phyloP scores from a whole-genome alignment of 352 stramenopile genomes.

The Phytophthora citricola region DNA sequence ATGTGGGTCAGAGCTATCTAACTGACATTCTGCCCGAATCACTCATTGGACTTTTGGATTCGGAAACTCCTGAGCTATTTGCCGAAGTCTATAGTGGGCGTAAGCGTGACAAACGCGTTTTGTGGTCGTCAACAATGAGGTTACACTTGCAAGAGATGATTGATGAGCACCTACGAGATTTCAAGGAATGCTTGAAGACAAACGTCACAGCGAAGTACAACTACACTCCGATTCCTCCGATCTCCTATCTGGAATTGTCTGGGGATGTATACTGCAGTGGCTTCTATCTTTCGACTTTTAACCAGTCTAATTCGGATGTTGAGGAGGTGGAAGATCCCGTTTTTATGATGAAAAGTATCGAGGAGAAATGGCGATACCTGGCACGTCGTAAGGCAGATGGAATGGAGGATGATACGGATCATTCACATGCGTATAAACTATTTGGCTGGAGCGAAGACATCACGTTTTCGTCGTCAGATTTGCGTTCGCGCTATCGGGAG shows the following conservation, averaged over 20 bases:
- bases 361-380: slow-evolving; percentile 79
- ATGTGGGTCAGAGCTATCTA: slow-evolving; percentile 67
- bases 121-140: slow-evolving; percentile 79
- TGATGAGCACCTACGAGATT: slow-evolving; percentile 74
- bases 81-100: slow-evolving; percentile 68
- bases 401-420: slow-evolving; percentile 49
- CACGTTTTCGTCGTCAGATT: slow-evolving; percentile 51
- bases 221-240: slow-evolving; percentile 71
- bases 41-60: slow-evolving; percentile 73
- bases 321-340: slow-evolving; percentile 80
- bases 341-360: slow-evolving; percentile 77
- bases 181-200: slow-evolving; percentile 61
- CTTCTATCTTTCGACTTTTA: slow-evolving; percentile 77
- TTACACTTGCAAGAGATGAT: slow-evolving; percentile 78
- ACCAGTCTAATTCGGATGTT: slow-evolving; percentile 54
- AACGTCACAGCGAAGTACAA: slow-evolving; percentile 63
- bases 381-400: slow-evolving; percentile 52
- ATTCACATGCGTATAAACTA: slow-evolving; percentile 61
- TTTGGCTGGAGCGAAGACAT: slow-evolving; percentile 71
- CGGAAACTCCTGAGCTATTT: slow-evolving; percentile 66
- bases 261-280: slow-evolving; percentile 79
- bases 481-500: slow-evolving; percentile 70
- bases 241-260: slow-evolving; percentile 77
- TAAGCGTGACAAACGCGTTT: slow-evolving; percentile 64
- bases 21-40: slow-evolving; percentile 77